Percentiles rank a stretch among this genome's conserved stretches.
Evolutionary conservation across 2,329 filamentous ascomycete genomes (phyloP).

Genomic region (Lachnellula subtilissima): DNA sequence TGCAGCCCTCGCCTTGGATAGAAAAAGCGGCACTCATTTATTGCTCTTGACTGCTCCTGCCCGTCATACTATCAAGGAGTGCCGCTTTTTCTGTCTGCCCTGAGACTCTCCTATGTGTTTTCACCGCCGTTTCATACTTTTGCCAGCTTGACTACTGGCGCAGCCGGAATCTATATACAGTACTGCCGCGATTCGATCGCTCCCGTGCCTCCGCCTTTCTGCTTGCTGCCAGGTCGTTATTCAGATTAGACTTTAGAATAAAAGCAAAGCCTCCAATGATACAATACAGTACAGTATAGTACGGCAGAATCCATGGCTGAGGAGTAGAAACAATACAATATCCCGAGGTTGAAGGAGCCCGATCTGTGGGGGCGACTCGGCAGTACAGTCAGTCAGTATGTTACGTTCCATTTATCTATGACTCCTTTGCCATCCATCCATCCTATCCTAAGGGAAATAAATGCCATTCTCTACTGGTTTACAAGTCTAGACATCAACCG

Average conservation of each 20-base stretch:
- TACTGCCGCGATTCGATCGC: not conserved
- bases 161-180: not conserved
- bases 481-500: not conserved
- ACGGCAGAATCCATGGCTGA: not conserved
- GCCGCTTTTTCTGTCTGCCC: no score
- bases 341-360: not conserved
- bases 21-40: no score
- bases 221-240: not conserved
- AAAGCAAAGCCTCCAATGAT: not conserved
- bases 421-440: not conserved
- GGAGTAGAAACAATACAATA: no score
- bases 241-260: not conserved
- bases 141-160: not conserved
- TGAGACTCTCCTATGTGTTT: not conserved
- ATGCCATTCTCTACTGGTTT: not conserved
- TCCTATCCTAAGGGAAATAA: not conserved
- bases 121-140: constrained; percentile 1
- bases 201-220: constrained; percentile 1
- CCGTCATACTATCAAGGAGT: no score
- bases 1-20: no score
- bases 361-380: not conserved
- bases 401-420: not conserved
- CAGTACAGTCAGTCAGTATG: not conserved
- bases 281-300: no score
- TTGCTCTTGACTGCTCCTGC: no score